These are phyloP conservation scores for Acephala macrosclerotiorum DNA, from an alignment of 2,329 filamentous ascomycete species.

Conservation along the genomic window DNA sequence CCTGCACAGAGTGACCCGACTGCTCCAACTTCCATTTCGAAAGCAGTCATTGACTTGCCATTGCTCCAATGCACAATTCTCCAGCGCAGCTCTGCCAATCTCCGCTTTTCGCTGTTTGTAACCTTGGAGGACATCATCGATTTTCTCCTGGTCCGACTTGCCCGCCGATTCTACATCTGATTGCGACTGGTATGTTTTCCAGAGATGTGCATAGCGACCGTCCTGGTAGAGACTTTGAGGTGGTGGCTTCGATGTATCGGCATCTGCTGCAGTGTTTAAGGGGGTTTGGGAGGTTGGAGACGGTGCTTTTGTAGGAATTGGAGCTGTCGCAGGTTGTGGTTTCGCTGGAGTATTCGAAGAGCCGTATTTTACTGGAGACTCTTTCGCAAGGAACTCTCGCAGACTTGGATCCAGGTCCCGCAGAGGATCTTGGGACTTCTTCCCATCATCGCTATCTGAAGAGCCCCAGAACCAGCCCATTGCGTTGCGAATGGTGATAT, in stretches of 20 bases:
- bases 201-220: constrained; percentile 83
- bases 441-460: constrained; percentile 32
- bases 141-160: constrained; percentile 80
- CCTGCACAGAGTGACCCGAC: constrained; percentile 81
- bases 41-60: constrained; percentile 85
- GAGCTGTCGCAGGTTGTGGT: constrained; percentile 18
- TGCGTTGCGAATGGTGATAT: constrained; percentile 14
- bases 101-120: constrained; percentile 83
- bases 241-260: constrained; percentile 32
- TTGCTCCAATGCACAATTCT: constrained; percentile 93
- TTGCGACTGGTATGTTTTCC: constrained; percentile 88
- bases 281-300: constrained; percentile 16
- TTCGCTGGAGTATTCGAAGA: constrained; percentile 33
- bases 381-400: constrained; percentile 70
- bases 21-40: constrained; percentile 70
- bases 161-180: constrained; percentile 71
- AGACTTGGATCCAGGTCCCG: constrained; percentile 69
- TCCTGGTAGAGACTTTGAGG: constrained; percentile 68
- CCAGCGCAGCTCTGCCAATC: constrained; percentile 82
- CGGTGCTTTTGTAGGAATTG: constrained; percentile 14
- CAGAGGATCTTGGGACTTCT: constrained; percentile 56
- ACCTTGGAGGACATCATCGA: constrained; percentile 79
- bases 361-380: constrained; percentile 62
- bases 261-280: background rate
- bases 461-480: constrained; percentile 47